Conservation (phyloP, 768 basidiomycete species). For the Xerocomus potaroensis region DNA sequence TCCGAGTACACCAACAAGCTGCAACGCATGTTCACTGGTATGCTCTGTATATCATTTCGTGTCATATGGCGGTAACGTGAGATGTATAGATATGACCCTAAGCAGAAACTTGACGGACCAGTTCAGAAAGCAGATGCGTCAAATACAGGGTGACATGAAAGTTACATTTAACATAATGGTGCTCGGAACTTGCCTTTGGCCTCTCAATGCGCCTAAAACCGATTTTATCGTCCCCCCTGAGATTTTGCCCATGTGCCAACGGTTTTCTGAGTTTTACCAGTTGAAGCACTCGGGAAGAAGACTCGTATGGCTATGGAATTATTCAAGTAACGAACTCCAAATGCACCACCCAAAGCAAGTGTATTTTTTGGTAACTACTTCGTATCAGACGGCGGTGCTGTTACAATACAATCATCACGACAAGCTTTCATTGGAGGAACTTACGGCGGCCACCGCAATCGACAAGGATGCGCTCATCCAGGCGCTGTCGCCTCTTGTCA, state of each 20-base stretch:
- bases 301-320: slow-evolving; percentile 98
- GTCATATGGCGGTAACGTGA: slow-evolving; percentile 2
- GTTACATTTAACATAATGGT: slow-evolving; percentile 93
- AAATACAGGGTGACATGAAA: slow-evolving; percentile 79
- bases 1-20: slow-evolving; percentile 97
- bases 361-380: slow-evolving; percentile 92
- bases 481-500: slow-evolving; percentile 57
- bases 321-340: slow-evolving; percentile 92
- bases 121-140: slow-evolving; percentile 91
- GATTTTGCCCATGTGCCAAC: slow-evolving; percentile 80
- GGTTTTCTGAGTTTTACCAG: slow-evolving; percentile 91
- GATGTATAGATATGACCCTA: slow-evolving; percentile 77
- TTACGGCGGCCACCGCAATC: slow-evolving; percentile 75
- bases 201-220: slow-evolving; percentile 74
- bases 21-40: slow-evolving; percentile 95
- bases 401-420: slow-evolving; percentile 92
- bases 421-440: slow-evolving; percentile 75
- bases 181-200: slow-evolving; percentile 95
- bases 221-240: slow-evolving; percentile 89
- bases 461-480: slow-evolving; percentile 76
- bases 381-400: slow-evolving; percentile 94
- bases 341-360: slow-evolving; percentile 93
- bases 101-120: slow-evolving; percentile 94
- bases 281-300: slow-evolving; percentile 93
- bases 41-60: slow-evolving; percentile 5